phyloP scores from a whole-genome alignment of 1,284 basidiomycete species.

The Cutaneotrichosporon cavernicola region DNA sequence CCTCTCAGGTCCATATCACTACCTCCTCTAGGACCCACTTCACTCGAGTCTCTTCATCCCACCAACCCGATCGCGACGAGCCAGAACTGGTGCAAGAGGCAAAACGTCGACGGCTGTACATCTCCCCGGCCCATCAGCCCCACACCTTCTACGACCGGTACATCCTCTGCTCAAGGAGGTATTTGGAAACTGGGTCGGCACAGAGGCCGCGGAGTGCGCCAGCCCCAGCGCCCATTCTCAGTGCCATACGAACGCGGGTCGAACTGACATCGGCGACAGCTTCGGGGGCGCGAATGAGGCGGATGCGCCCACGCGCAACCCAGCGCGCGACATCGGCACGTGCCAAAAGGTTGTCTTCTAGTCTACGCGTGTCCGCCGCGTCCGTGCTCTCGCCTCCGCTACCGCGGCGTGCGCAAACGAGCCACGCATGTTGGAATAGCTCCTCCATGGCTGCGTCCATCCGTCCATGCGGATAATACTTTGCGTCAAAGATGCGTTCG shows the following conservation, averaged over 20 bases:
- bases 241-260: conserved; percentile 64
- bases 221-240: conserved; percentile 35
- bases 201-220: conserved; percentile 9
- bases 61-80: too few relatives aligned
- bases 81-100: background rate
- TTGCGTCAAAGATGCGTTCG: conserved; percentile 73
- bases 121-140: too few relatives aligned
- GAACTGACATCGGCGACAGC: conserved; percentile 65
- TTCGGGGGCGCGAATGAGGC: conserved; percentile 62
- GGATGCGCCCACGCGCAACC: conserved; percentile 58
- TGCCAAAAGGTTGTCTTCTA: conserved; percentile 49
- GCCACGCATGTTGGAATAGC: conserved; percentile 52
- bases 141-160: conserved; percentile 9
- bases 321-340: conserved; percentile 56
- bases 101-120: background rate
- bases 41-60: too few relatives aligned
- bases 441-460: conserved; percentile 49
- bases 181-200: conserved; percentile 15
- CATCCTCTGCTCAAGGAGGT: conserved; percentile 16
- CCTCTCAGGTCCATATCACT: too few relatives aligned
- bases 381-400: conserved; percentile 32
- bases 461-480: conserved; percentile 64
- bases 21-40: too few relatives aligned
- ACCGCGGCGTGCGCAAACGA: conserved; percentile 69
- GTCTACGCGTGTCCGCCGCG: conserved; percentile 4